Conservation (phyloP, 1,284 basidiomycete species). For the Cutaneotrichosporon sp. region DNA sequence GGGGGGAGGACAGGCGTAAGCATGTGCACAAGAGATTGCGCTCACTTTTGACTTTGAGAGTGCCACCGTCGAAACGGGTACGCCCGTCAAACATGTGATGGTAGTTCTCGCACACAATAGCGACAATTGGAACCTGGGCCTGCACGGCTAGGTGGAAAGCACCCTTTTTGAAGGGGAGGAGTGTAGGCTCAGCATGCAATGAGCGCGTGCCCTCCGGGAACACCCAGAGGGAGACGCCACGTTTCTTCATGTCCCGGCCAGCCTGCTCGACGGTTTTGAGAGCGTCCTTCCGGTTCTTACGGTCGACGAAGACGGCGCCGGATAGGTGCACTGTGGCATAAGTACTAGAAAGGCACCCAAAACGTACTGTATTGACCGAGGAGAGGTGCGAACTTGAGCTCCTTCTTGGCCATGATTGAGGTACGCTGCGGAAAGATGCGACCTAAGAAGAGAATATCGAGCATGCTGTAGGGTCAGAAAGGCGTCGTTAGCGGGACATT, state of each 20-base stretch:
- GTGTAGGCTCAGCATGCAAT: conserved; percentile 58
- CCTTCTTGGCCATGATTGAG: conserved; percentile 91
- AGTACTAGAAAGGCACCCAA: neutral
- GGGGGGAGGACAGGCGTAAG: conserved; percentile 51
- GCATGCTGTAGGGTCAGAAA: conserved; percentile 54
- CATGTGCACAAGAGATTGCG: neutral
- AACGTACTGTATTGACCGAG: conserved; percentile 75
- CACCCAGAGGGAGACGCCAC: conserved; percentile 71
- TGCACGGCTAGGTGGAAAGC: conserved; percentile 95
- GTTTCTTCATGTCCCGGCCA: conserved; percentile 72
- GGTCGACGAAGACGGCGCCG: conserved; percentile 90
- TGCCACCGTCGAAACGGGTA: conserved; percentile 71
- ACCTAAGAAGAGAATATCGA: conserved; percentile 80
- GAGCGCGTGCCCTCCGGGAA: conserved; percentile 91
- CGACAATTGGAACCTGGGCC: conserved; percentile 73
- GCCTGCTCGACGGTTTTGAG: conserved; percentile 71
- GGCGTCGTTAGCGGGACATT: neutral
- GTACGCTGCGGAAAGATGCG: conserved; percentile 78
- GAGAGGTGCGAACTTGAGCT: conserved; percentile 75
- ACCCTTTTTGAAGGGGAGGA: conserved; percentile 95
- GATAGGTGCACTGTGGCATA: conserved; percentile 64
- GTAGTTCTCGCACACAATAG: conserved; percentile 93
- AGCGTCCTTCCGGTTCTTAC: conserved; percentile 71
- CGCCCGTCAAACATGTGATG: conserved; percentile 70
- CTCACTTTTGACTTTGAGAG: conserved; percentile 75